Base-by-base conservation (phyloP, 148 eudicot genomes). In the Camellia sinensis region DNA sequence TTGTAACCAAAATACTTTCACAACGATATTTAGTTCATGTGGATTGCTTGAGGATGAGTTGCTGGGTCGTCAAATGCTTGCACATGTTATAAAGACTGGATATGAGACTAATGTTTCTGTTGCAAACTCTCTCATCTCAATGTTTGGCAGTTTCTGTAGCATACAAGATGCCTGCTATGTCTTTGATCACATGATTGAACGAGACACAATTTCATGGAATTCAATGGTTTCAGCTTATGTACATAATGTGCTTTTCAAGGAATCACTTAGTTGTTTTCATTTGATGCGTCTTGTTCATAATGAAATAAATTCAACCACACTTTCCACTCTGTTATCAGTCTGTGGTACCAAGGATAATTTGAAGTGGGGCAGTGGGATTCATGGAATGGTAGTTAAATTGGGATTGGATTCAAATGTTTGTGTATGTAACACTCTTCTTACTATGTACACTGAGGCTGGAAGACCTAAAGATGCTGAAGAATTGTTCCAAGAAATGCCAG, bases 191-290 rank as follows among this genome's bases (percentile, higher is more conserved):
- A 89, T 93, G 97, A 77, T 83, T 78, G 89, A 90, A 69, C 88
- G 76, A n/a, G 93, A 93, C 79, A 91, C 83, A 3, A 86, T 93
- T 63, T 91, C 95, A 4, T 93, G 97, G 97, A 93, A 93, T 86
- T 93, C 97, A 5, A 78, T 93, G 74, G 84, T 91, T 73, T 82
- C 89, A 22, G 91, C 91, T 7, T 89, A 82, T 84, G 91, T 91
- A 29, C 88, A 86, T 82, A 90, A 86, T 78, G 70, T 61, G 22
- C 75, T 85, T 67, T 81, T 80, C 63, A 86, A 83, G 71, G 84
- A 91, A 73, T 80, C 93, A 53, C 85, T 90, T 53, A 68, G 80
- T 75, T 91, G 86, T 81, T 91, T 91, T 82, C 80, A 72, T 54
- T 74, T 63, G 79, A 93, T 91, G 95, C 91, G 91, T 22, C 79